These are phyloP conservation scores for Rubroboletus pulcherrimus DNA, from an alignment of 768 basidiomycete genomes.

Conservation along the genomic window DNA sequence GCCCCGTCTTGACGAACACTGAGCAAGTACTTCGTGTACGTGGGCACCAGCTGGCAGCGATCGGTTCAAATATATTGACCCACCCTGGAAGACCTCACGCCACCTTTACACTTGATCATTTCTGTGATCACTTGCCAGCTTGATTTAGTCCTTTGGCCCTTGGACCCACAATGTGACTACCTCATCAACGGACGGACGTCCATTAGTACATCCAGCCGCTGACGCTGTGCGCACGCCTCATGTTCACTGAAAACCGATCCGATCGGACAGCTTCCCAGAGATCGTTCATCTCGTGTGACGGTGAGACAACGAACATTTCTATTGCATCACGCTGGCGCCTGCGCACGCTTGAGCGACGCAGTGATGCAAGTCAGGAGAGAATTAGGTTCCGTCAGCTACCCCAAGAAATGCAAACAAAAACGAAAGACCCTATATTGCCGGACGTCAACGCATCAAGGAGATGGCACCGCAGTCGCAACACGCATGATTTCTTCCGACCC, in stretches of 20 bases:
- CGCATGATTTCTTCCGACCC: neutral
- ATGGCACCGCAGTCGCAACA: neutral
- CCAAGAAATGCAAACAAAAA: neutral
- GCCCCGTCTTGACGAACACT: neutral
- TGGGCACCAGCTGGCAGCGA: neutral
- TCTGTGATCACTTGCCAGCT: neutral
- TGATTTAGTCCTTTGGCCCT: conserved; percentile 2
- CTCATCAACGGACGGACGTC: neutral
- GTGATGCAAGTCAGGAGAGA: conserved; percentile 14
- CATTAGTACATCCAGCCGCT: neutral
- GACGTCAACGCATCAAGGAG: conserved; percentile 18
- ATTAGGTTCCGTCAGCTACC: conserved; percentile 6
- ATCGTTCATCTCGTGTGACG: neutral
- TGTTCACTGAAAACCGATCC: neutral
- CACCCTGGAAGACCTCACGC: conserved; percentile 12
- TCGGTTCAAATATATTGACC: neutral
- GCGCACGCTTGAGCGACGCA: neutral
- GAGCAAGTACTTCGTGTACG: neutral
- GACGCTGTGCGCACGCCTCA: neutral
- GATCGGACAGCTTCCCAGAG: conserved; percentile 1
- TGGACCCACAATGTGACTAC: conserved; percentile 18
- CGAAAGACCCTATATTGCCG: conserved; percentile 15
- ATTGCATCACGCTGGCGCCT: neutral
- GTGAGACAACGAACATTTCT: neutral
- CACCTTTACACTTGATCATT: conserved; percentile 16